Conservation (phyloP, 768 basidiomycete genomes). For the Mycena olivaceomarginata region DNA sequence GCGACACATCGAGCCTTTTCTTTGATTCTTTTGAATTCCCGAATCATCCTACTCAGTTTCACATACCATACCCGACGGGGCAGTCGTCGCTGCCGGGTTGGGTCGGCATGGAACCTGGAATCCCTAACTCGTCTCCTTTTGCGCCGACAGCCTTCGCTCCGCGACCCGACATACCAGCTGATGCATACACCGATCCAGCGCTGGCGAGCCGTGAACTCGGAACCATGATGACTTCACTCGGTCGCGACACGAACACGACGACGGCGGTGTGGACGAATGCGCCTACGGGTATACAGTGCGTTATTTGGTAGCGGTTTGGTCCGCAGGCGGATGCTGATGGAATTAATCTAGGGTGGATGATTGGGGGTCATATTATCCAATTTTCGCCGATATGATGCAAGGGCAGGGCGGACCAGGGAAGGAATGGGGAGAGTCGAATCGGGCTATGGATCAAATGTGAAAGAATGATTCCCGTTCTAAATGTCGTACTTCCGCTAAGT, state of each 20-base stretch:
- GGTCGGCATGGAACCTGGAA: background rate
- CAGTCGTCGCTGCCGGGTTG: background rate
- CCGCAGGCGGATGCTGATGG: no score
- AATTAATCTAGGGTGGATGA: no score
- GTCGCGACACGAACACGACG: conserved; percentile 19
- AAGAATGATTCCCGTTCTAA: no score
- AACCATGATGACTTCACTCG: conserved; percentile 8
- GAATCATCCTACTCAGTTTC: background rate
- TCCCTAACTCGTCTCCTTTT: background rate
- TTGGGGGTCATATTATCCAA: no score
- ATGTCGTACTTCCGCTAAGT: no score
- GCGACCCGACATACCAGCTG: background rate
- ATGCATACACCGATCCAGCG: background rate
- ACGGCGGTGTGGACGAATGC: background rate
- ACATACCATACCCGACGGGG: background rate
- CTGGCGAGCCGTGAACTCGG: conserved; percentile 17
- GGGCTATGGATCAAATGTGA: no score
- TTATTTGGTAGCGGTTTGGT: background rate
- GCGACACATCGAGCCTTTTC: background rate
- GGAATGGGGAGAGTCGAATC: no score
- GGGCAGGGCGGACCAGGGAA: no score
- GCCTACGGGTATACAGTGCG: background rate
- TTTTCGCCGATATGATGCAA: no score
- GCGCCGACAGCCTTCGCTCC: conserved; percentile 18
- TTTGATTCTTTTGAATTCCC: background rate